phyloP scores from a whole-genome alignment of 2,329 filamentous ascomycete species.

The Tricladium varicosporioides region DNA sequence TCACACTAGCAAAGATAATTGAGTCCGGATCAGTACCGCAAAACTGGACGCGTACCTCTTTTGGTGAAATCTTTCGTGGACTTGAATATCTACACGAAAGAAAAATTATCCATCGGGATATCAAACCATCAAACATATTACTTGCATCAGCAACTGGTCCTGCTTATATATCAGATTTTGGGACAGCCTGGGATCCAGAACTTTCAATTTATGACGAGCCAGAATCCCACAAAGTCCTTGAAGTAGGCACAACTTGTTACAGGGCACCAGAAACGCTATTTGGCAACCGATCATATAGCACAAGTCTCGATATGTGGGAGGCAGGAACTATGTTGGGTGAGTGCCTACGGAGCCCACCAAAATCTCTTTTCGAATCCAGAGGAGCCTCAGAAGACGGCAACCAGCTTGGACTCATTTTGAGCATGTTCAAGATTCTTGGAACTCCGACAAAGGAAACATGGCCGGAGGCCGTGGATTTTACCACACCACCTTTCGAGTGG shows the following conservation, averaged over 20 bases:
- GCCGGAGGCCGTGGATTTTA: slow-evolving; percentile 73
- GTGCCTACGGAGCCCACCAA: slow-evolving; percentile 52
- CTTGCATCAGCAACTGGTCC: slow-evolving; percentile 66
- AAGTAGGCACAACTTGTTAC: slow-evolving; percentile 91
- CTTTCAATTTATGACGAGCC: slow-evolving; percentile 58
- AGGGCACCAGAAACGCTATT: slow-evolving; percentile 89
- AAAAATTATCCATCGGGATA: slow-evolving; percentile 85
- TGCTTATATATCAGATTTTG: slow-evolving; percentile 85
- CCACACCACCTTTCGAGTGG: slow-evolving; percentile 82
- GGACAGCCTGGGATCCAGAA: slow-evolving; percentile 76
- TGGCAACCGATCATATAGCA: slow-evolving; percentile 70
- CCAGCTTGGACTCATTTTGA: slow-evolving; percentile 85
- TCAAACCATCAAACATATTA: slow-evolving; percentile 90
- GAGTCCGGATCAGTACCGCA: slow-evolving; percentile 41
- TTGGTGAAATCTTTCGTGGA: slow-evolving; percentile 65
- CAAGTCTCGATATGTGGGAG: slow-evolving; percentile 84
- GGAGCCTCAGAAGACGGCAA: slow-evolving; percentile 74
- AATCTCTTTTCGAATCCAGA: slow-evolving; percentile 79
- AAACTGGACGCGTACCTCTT: slow-evolving; percentile 43
- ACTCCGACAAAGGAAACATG: slow-evolving; percentile 78
- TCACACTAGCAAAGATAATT: slow-evolving; percentile 70
- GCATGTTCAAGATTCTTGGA: slow-evolving; percentile 88
- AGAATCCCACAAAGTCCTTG: slow-evolving; percentile 71
- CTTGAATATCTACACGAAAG: slow-evolving; percentile 68
- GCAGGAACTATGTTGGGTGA: slow-evolving; percentile 83